A percentile compares a stretch with the other conserved stretches of the same genome.
Conservation (phyloP, 2,329 filamentous ascomycete species). For the Colletotrichum echinochloae region DNA sequence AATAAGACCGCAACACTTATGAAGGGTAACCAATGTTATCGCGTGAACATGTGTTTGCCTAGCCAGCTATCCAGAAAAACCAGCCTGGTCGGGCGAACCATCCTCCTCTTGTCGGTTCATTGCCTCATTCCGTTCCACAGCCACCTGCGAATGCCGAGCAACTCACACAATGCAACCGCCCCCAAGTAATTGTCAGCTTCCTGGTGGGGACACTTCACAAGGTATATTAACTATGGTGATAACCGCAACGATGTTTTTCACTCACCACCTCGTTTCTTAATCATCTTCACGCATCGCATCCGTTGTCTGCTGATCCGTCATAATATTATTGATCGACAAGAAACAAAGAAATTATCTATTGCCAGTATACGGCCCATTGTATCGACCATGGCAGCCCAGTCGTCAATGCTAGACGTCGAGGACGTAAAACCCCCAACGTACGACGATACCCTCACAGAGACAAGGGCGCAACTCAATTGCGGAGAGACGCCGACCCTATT, state of each 20-base stretch:
- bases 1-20: background rate
- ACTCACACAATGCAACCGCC: background rate
- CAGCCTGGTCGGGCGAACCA: background rate
- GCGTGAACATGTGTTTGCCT: background rate
- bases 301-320: too few species aligned
- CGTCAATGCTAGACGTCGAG: conserved; percentile 7
- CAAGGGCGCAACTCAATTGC: conserved; percentile 20
- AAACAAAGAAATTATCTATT: too few species aligned
- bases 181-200: background rate
- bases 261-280: too few species aligned
- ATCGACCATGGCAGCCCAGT: background rate
- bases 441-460: conserved; percentile 19
- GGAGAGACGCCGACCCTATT: conserved; percentile 25
- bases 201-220: too few species aligned
- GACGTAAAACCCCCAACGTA: conserved; percentile 30
- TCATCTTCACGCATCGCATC: background rate
- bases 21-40: background rate
- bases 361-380: too few species aligned
- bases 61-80: background rate
- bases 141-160: background rate
- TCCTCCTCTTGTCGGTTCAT: background rate
- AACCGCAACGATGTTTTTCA: background rate
- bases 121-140: background rate
- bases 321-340: background rate
- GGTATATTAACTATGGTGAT: background rate